These are phyloP conservation scores for Lipomyces starkeyi DNA, from an alignment of 805 yeast species.

Conservation along the genomic window DNA sequence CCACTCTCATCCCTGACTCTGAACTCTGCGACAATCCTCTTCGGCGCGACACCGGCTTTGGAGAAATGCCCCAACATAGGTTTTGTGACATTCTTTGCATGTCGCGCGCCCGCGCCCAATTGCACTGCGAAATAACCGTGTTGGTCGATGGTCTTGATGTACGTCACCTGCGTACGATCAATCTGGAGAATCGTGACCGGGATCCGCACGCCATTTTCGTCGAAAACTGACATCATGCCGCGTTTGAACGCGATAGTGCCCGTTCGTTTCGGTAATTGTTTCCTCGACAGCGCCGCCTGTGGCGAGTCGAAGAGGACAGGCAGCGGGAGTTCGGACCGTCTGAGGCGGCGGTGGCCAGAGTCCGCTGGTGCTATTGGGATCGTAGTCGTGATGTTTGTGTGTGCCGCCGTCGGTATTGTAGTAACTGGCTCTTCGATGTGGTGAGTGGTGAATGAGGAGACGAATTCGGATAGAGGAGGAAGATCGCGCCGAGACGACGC, in stretches of 20 bases:
- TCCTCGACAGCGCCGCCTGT: constrained; percentile 71
- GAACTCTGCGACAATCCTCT: constrained; percentile 75
- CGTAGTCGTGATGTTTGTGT: constrained; percentile 22
- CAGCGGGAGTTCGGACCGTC: constrained; percentile 41
- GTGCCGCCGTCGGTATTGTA: neutral
- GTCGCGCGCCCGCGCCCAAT: constrained; percentile 79
- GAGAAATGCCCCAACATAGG: constrained; percentile 77
- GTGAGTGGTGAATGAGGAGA: neutral
- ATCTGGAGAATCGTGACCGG: constrained; percentile 91
- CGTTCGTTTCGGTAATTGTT: constrained; percentile 74
- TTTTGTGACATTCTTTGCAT: constrained; percentile 65
- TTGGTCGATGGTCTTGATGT: constrained; percentile 67
- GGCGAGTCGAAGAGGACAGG: constrained; percentile 69
- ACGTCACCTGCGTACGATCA: constrained; percentile 84
- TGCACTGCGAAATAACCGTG: constrained; percentile 88
- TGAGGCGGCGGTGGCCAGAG: constrained; percentile 12
- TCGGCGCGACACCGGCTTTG: constrained; percentile 83
- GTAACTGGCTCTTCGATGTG: neutral
- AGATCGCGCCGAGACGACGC: neutral
- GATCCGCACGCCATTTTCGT: constrained; percentile 66
- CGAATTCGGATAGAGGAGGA: neutral
- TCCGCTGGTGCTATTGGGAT: constrained; percentile 24
- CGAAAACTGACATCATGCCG: constrained; percentile 89
- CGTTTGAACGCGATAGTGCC: constrained; percentile 84
- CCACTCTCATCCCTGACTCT: constrained; percentile 71